Evolutionary conservation across 2,329 filamentous ascomycete species (phyloP).

Genomic region (Cordyceps farinosa): DNA sequence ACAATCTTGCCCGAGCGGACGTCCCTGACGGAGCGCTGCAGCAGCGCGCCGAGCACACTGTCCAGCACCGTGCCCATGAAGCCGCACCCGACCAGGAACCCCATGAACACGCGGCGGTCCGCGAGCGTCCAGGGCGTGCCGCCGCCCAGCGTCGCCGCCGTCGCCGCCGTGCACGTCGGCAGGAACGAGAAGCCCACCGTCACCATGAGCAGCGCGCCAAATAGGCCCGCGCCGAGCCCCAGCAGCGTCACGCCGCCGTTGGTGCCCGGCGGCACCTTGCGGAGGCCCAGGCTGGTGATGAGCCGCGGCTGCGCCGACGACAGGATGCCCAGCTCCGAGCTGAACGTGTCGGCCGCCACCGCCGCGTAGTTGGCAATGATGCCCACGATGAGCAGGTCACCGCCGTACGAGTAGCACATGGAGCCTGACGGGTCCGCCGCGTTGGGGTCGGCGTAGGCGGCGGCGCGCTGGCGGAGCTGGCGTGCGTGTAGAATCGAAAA

Average conservation of each 20-base stretch:
- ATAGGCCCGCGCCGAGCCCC: conserved; percentile 69
- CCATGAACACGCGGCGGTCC: conserved; percentile 46
- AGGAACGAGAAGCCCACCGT: conserved; percentile 62
- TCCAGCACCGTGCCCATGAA: conserved; percentile 78
- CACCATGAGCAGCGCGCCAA: conserved; percentile 70
- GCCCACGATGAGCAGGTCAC: conserved; percentile 60
- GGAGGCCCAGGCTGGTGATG: conserved; percentile 74
- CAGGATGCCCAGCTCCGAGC: conserved; percentile 90
- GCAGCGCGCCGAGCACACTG: conserved; percentile 77
- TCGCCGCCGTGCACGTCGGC: conserved; percentile 59
- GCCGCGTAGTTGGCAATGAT: conserved; percentile 84
- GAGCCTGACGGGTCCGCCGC: conserved; percentile 35
- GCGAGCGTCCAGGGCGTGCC: conserved; percentile 46
- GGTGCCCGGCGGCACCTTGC: conserved; percentile 81
- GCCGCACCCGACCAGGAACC: conserved; percentile 68
- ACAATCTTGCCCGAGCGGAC: conserved; percentile 80
- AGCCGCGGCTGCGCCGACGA: conserved; percentile 72
- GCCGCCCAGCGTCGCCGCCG: conserved; percentile 37
- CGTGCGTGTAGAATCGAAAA: conserved; percentile 57
- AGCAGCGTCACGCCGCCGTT: conserved; percentile 84
- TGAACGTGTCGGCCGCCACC: conserved; percentile 89
- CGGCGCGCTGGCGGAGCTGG: conserved; percentile 50
- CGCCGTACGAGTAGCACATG: conserved; percentile 57
- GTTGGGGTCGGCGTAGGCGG: conserved; percentile 35
- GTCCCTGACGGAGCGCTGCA: conserved; percentile 86